Conservation (phyloP, 257 asterid genomes). For the Solanum etuberosum region DNA sequence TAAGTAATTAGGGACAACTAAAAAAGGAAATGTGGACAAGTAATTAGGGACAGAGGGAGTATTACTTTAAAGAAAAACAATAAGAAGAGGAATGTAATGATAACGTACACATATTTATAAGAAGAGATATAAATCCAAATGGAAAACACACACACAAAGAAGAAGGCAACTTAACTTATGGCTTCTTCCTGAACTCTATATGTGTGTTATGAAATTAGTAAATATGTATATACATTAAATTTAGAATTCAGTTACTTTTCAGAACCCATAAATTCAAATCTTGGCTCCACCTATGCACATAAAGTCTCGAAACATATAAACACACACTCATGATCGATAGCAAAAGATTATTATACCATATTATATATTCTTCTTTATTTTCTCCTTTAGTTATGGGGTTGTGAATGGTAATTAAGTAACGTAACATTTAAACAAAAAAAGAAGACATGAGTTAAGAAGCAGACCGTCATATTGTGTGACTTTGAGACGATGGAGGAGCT, state of each 20-base stretch:
- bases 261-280: neutral
- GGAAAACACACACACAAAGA: neutral
- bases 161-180: neutral
- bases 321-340: neutral
- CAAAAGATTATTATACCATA: neutral
- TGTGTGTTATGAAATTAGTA: neutral
- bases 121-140: neutral
- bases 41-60: too few species aligned
- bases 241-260: neutral
- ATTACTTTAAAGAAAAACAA: neutral
- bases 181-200: too few species aligned
- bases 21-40: too few species aligned
- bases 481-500: neutral
- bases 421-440: neutral
- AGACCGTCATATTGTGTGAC: conserved; percentile 27
- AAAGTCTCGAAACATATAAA: neutral
- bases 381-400: neutral
- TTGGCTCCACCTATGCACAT: neutral
- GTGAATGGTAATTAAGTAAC: neutral
- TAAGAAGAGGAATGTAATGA: neutral
- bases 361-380: neutral
- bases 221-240: neutral
- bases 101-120: neutral
- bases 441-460: neutral
- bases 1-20: too few species aligned